These are phyloP conservation scores for Hippophae tibetana DNA, from an alignment of 306 rosid species.

Conservation along the genomic window DNA sequence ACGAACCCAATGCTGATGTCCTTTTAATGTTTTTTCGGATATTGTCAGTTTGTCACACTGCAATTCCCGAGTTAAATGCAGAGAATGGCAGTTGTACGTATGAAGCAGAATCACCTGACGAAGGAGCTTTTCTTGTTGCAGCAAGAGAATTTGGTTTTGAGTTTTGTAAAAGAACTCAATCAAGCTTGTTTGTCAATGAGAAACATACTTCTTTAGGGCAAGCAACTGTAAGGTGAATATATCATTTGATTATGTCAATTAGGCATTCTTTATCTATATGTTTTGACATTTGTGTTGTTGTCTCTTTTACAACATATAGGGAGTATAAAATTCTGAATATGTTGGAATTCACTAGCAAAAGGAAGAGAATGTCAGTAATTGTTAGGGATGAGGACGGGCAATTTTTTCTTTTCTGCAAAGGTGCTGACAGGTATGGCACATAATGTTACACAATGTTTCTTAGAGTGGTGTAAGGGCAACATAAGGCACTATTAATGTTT, in stretches of 20 bases:
- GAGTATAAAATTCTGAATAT: constrained; percentile 76
- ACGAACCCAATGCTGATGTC: constrained; percentile 54
- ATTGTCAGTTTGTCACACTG: constrained; percentile 86
- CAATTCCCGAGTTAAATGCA: constrained; percentile 83
- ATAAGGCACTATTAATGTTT: not conserved
- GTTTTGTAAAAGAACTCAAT: constrained; percentile 76
- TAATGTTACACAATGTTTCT: not conserved
- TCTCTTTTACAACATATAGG: constrained; percentile 36
- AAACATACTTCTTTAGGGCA: constrained; percentile 38
- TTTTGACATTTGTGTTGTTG: constrained; percentile 9
- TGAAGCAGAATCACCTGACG: constrained; percentile 99
- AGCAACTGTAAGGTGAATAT: constrained; percentile 64
- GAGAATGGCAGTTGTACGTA: constrained; percentile 70
- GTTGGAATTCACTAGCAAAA: constrained; percentile 90
- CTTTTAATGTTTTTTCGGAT: constrained; percentile 68
- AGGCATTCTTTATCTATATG: not conserved
- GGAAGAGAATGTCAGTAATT: constrained; percentile 94
- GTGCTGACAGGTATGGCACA: constrained; percentile 93
- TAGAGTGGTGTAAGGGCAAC: not conserved
- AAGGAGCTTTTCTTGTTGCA: constrained; percentile 94
- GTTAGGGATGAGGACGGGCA: constrained; percentile 74
- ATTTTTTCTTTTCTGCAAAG: constrained; percentile 79
- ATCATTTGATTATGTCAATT: not conserved
- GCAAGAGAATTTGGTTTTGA: constrained; percentile 97
- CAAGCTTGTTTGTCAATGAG: constrained; percentile 57